Evolutionary conservation across 1,139 yeast genomes (phyloP).

Genomic region (Yamadazyma atmosphaerica): DNA sequence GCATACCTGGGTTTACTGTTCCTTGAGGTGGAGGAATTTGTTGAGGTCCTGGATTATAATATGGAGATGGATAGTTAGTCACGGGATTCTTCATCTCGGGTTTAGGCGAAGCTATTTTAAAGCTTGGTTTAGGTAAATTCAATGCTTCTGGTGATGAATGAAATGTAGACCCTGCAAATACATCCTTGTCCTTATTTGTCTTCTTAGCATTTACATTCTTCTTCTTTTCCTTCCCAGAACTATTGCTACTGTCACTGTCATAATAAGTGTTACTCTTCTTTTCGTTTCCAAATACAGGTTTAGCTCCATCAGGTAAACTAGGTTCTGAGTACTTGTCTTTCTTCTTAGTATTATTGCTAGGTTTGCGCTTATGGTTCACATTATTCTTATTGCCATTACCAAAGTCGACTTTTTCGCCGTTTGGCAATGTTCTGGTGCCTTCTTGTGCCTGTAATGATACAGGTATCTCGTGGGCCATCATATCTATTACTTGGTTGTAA

Average conservation of each 20-base stretch:
- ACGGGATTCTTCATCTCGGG: slow-evolving; percentile 14
- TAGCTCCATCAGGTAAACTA: slow-evolving; percentile 33
- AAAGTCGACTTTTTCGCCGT: slow-evolving; percentile 44
- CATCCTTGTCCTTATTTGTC: no score
- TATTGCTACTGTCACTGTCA: slow-evolving; percentile 1
- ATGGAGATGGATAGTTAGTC: slow-evolving; percentile 14
- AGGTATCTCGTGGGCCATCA: slow-evolving; percentile 2
- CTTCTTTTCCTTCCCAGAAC: no score
- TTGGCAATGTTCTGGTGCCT: slow-evolving; percentile 27
- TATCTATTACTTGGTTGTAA: no score
- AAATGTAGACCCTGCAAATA: slow-evolving; percentile 60
- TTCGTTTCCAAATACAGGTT: slow-evolving; percentile 28
- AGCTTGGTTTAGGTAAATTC: slow-evolving; percentile 57
- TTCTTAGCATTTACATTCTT: no score
- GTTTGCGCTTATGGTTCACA: slow-evolving; percentile 28
- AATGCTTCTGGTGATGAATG: slow-evolving; percentile 60
- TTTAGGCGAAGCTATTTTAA: slow-evolving; percentile 21
- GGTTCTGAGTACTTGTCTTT: slow-evolving; percentile 8
- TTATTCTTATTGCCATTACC: slow-evolving; percentile 34
- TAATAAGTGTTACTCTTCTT: slow-evolving; percentile 4
- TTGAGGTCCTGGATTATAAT: slow-evolving; percentile 4
- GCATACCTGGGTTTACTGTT: background rate
- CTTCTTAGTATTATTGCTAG: slow-evolving; percentile 5
- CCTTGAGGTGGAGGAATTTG: slow-evolving; percentile 2
- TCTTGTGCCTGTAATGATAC: background rate